A percentile compares a stretch with the other conserved stretches of the same genome.
Evolutionary conservation across 306 rosid species (phyloP).

Genomic region (Prunus dulcis): DNA sequence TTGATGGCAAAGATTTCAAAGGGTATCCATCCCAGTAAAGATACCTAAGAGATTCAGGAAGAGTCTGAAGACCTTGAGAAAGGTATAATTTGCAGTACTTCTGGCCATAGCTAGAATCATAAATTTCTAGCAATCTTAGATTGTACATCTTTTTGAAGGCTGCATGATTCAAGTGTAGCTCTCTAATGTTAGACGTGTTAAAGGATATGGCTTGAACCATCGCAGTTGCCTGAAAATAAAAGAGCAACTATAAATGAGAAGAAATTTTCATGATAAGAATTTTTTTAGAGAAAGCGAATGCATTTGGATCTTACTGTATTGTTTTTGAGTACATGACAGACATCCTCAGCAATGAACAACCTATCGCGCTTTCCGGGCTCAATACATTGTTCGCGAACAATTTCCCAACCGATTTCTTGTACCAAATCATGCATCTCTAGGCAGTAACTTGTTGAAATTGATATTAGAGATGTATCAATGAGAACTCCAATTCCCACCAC

Average conservation of each 20-base stretch:
- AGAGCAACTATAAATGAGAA: not conserved
- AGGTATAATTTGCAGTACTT: not conserved
- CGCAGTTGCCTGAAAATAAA: constrained; percentile 2
- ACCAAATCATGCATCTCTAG: not conserved
- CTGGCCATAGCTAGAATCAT: not conserved
- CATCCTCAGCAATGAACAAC: too few species aligned
- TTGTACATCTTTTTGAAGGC: not conserved
- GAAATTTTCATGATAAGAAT: too few species aligned
- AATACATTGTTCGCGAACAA: too few species aligned
- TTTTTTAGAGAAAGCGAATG: too few species aligned
- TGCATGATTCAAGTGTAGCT: not conserved
- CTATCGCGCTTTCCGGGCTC: too few species aligned
- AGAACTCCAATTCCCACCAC: constrained; percentile 24
- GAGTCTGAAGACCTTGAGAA: not conserved
- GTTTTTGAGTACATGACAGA: too few species aligned
- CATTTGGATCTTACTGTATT: too few species aligned
- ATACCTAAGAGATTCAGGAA: not conserved
- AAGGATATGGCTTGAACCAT: not conserved
- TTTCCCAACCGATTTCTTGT: too few species aligned
- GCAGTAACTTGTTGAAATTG: not conserved
- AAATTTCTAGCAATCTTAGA: not conserved
- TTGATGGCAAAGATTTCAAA: not conserved
- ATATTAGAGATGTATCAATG: constrained; percentile 8
- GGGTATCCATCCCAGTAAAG: not conserved
- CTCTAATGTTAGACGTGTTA: not conserved